These are phyloP conservation scores for Aureobasidium sp. DNA, from an alignment of 2,329 filamentous ascomycete species.

Conservation along the genomic window DNA sequence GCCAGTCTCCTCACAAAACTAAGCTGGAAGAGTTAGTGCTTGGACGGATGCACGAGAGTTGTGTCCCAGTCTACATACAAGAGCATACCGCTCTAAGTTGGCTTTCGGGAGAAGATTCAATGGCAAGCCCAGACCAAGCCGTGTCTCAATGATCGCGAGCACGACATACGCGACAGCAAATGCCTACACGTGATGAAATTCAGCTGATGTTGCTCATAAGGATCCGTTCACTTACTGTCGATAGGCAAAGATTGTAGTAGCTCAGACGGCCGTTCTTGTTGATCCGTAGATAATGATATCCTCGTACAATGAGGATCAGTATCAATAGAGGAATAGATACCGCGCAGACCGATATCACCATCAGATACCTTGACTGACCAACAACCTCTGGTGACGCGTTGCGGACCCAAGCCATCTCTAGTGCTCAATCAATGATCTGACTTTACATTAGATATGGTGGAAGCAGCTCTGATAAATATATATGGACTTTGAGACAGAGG, in stretches of 20 bases:
- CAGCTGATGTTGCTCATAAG: neutral
- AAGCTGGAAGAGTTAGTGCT: neutral
- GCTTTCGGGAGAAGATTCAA: neutral
- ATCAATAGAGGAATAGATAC: neutral
- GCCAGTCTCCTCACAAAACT: neutral
- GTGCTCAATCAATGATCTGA: neutral
- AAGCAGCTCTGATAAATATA: neutral
- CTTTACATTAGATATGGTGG: neutral
- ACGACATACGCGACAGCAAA: neutral
- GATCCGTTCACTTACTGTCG: neutral
- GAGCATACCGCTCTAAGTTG: neutral
- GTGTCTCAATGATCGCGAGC: neutral
- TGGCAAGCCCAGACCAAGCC: neutral
- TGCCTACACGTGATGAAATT: neutral
- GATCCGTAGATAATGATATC: neutral
- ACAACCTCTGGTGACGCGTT: neutral
- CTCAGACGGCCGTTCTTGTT: neutral
- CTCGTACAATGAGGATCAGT: neutral
- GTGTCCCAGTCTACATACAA: neutral
- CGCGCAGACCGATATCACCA: neutral
- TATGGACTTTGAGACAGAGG: neutral
- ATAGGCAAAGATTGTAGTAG: neutral
- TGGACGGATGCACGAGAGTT: neutral
- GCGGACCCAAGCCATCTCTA: neutral
- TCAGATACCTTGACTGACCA: neutral